Base-by-base conservation (phyloP, 1,139 yeast genomes). In the Lodderomyces metapsilosis region DNA sequence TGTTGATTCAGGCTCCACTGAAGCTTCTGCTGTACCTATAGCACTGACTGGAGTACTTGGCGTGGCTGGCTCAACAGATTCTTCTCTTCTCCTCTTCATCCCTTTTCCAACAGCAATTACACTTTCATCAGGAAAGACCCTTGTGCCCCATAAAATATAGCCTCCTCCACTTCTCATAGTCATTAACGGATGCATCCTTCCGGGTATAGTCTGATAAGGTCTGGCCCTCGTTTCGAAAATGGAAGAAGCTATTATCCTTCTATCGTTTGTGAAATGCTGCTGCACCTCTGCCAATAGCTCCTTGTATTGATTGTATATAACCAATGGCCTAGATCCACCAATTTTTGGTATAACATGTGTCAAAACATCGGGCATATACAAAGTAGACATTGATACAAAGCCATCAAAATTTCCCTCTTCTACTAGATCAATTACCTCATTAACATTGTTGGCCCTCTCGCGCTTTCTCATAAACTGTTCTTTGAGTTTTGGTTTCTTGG, bases 151-250 rank as follows among this genome's bases (percentile, higher is more conserved):
- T 50, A 91, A 68, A 1, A 92, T 61, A 58, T 82, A 92, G 0
- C 99, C 99, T 39, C 98, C 98, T 43, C 84, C 92, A 3, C 96
- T 91, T 57, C 88, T 76, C 76, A 85, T 83, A 0, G 97, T 87
- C 99, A 92, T 94, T 46, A 83, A 63, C 0, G 99, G 99, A 61
- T 94, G 98, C 59, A 92, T 71, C 58, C 95, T 81, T 6, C 98
- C 98, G 10, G 95, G 89, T 22, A 92, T 79, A 3, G 97, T 89
- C 64, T 92, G 99, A 58, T 85, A 88, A 39, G 84, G 84, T 49
- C 97, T 78, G 7, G 87, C 95, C 45, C 88, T 73, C 0, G 95
- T 79, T 59, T 91, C 97, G 46, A 78, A 72, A 22, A 94, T 80
- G 2, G 89, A 78, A 4, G 97, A 96, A 1, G 95, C 94, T 52